phyloP scores from a whole-genome alignment of 768 basidiomycete species.

The Neoboletus magnificus region DNA sequence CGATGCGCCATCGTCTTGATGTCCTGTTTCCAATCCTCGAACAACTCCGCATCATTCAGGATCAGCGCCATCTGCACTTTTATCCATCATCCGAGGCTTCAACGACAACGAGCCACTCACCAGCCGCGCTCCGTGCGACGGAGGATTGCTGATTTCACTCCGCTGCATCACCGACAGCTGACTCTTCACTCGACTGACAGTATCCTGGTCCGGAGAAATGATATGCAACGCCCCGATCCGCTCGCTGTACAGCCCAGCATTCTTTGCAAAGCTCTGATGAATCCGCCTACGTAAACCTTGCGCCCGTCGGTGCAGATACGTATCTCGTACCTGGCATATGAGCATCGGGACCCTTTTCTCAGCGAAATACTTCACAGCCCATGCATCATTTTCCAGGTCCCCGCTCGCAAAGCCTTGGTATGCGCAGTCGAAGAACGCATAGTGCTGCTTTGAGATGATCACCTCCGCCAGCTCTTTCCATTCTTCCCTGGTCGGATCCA shows the following conservation, averaged over 20 bases:
- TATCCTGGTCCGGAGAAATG: conserved; percentile 59
- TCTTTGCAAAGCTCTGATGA: conserved; percentile 91
- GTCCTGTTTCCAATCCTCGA: conserved; percentile 87
- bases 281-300: conserved; percentile 8
- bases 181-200: conserved; percentile 71
- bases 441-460: conserved; percentile 72
- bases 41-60: conserved; percentile 67
- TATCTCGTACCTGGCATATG: conserved; percentile 73
- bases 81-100: not conserved
- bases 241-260: conserved; percentile 93
- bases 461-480: conserved; percentile 77
- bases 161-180: conserved; percentile 91
- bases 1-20: conserved; percentile 74
- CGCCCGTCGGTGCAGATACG: not conserved
- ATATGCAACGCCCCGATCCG: conserved; percentile 93
- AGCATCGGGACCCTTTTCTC: conserved; percentile 69
- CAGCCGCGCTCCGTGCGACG: conserved; percentile 84
- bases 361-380: conserved; percentile 87
- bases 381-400: conserved; percentile 86
- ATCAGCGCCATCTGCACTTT: conserved; percentile 67
- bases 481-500: conserved; percentile 86
- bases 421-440: conserved; percentile 91
- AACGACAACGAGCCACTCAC: conserved; percentile 41
- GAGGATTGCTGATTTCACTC: conserved; percentile 95
- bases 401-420: conserved; percentile 98